Base-by-base conservation (phyloP, 2,329 filamentous ascomycete species). In the Diaporthe citrichinensis region DNA sequence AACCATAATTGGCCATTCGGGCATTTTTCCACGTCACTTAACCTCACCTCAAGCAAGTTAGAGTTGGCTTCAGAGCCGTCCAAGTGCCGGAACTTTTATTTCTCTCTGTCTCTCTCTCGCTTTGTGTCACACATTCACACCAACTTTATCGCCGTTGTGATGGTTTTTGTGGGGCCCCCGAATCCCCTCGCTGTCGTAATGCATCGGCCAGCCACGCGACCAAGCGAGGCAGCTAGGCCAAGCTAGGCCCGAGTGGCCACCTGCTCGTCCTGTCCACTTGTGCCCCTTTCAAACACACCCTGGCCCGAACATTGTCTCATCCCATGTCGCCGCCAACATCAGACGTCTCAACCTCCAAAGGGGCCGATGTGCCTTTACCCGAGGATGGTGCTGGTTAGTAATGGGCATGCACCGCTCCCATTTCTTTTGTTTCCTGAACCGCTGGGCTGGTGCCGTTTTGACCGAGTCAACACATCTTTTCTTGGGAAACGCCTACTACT, bases 261-360 rank as follows among this genome's bases (percentile, higher is more conserved):
- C 53, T 53, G 65, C 46, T 53, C 46, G 31, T 34, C 57, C 73
- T 53, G 17, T 53, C 53, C 25, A 20, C 31, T 46, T 39, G 3
- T 3, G n/a, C 39, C 57, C 34, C 46, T 25, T 44, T 65, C 59
- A 76, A 72, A 75, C 75, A 74, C 53, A 72, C 68, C 59, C 72
- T 68, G 58, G 72, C 71, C 34, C 25, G 36, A 17, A 46, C 31
- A 34, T 25, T 62, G 75, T 76, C 75, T 75, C 75, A 75, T 62
- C 62, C 74, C 51, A 46, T 71, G 67, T 53, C 69, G 34, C 59
- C 59, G 46, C 55, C 69, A 75, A 62, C 39, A 75, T 71, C 73
- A 73, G 69, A 75, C 73, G 75, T 75, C 75, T 76, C 73, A 71
- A 55, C 65, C n/a, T 28, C n/a, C n/a, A 39, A 68, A 55, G 65